These are phyloP conservation scores for Eurotiales sp. DNA, from an alignment of 2,329 filamentous ascomycete genomes.

Conservation along the genomic window DNA sequence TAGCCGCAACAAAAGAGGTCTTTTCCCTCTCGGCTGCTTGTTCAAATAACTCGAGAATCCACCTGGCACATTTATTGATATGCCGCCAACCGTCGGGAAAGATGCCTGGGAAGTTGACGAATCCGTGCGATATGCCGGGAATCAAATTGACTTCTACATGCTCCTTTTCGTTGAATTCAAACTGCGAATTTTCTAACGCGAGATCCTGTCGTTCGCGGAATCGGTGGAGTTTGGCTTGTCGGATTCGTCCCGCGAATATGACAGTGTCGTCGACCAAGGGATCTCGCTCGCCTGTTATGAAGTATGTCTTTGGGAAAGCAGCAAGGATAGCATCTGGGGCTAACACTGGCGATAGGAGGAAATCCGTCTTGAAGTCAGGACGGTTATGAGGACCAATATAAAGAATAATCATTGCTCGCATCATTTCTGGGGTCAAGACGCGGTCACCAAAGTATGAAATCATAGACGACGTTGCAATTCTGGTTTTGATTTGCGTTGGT, in stretches of 20 bases:
- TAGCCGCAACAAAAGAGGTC: conserved; percentile 17
- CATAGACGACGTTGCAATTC: conserved; percentile 93
- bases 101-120: conserved; percentile 82
- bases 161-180: conserved; percentile 66
- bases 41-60: conserved; percentile 75
- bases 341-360: conserved; percentile 81
- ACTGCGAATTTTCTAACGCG: conserved; percentile 51
- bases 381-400: conserved; percentile 93
- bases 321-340: conserved; percentile 80
- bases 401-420: conserved; percentile 97
- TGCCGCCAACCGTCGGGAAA: conserved; percentile 90
- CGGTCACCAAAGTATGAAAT: conserved; percentile 98
- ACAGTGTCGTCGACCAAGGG: conserved; percentile 95
- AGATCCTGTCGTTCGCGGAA: conserved; percentile 54
- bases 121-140: conserved; percentile 87
- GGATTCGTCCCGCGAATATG: conserved; percentile 86
- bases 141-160: conserved; percentile 79
- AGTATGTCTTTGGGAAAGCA: conserved; percentile 89
- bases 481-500: conserved; percentile 62
- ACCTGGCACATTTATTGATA: conserved; percentile 71
- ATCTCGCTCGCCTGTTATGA: conserved; percentile 91
- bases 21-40: conserved; percentile 17
- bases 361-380: conserved; percentile 89
- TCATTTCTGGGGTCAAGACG: conserved; percentile 93
- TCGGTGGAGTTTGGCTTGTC: conserved; percentile 66